A percentile compares a stretch with the other conserved stretches of the same genome.
Conservation (phyloP, 257 asterid genomes). For the Ilex aquifolium region DNA sequence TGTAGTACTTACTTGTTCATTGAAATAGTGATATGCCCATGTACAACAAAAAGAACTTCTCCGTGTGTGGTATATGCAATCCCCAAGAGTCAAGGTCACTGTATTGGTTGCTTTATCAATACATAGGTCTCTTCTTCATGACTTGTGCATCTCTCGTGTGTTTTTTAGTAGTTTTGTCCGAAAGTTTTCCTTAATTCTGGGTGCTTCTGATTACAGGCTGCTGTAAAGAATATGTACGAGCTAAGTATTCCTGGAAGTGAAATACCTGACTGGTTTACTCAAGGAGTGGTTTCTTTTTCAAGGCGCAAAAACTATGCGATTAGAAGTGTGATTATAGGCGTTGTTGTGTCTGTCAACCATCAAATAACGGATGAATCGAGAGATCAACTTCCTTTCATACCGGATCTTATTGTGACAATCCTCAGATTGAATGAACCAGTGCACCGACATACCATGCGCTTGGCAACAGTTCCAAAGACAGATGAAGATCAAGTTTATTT, state of each 20-base stretch:
- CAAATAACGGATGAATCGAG: constrained; percentile 15
- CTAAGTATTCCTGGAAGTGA: constrained; percentile 25
- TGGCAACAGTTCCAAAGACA: constrained; percentile 20
- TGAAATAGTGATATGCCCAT: too few species aligned
- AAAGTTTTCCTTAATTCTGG: constrained; percentile 18
- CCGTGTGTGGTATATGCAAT: too few species aligned
- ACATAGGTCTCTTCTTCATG: too few species aligned
- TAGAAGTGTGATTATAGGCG: constrained; percentile 20
- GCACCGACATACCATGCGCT: not conserved
- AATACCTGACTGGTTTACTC: constrained; percentile 28
- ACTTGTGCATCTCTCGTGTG: too few species aligned
- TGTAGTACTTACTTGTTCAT: too few species aligned
- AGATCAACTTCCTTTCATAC: constrained; percentile 13
- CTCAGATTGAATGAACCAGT: constrained; percentile 15
- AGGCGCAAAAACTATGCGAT: constrained; percentile 14
- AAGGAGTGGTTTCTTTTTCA: constrained; percentile 14
- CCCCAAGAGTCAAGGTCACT: too few species aligned
- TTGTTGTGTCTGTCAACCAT: constrained; percentile 22
- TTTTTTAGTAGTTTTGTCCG: too few species aligned
- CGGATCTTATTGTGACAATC: constrained; percentile 19
- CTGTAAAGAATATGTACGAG: constrained; percentile 15
- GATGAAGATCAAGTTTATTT: constrained; percentile 30
- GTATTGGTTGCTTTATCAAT: too few species aligned
- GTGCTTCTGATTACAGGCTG: constrained; percentile 20
- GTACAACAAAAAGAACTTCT: too few species aligned